Percentiles rank a stretch among this genome's conserved stretches.
Evolutionary conservation across 2,329 filamentous ascomycete genomes (phyloP).

Genomic region (Apiospora hydei): DNA sequence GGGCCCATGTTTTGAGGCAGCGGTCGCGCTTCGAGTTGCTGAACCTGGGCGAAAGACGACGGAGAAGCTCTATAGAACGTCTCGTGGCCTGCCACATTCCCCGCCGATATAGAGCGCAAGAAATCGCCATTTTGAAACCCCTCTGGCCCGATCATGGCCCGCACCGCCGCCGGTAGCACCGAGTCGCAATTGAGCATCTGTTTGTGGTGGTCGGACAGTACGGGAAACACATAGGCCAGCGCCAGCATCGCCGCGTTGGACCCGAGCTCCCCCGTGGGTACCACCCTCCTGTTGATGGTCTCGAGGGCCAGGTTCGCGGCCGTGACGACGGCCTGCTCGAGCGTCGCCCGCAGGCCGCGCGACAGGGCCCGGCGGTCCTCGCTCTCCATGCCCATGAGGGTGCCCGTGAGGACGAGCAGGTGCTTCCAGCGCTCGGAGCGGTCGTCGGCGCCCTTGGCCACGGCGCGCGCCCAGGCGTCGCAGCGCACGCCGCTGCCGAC

Average conservation of each 20-base stretch:
- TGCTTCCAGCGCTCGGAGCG: constrained; percentile 80
- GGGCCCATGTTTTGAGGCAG: constrained; percentile 73
- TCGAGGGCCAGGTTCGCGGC: constrained; percentile 80
- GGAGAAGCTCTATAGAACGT: constrained; percentile 72
- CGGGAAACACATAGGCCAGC: constrained; percentile 78
- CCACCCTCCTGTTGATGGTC: constrained; percentile 37
- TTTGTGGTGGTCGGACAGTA: constrained; percentile 68
- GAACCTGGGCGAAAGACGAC: constrained; percentile 66
- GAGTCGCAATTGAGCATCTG: constrained; percentile 69
- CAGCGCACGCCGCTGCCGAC: constrained; percentile 53
- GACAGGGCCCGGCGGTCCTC: constrained; percentile 70
- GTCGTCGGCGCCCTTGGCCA: constrained; percentile 64
- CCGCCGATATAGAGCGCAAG: constrained; percentile 67
- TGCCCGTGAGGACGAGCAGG: constrained; percentile 78
- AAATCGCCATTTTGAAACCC: constrained; percentile 82
- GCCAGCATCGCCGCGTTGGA: constrained; percentile 69
- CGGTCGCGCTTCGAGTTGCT: constrained; percentile 65
- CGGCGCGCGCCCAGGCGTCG: constrained; percentile 63
- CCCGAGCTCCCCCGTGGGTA: constrained; percentile 45
- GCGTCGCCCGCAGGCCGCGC: constrained; percentile 65
- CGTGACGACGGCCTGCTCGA: constrained; percentile 76
- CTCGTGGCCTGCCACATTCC: constrained; percentile 66
- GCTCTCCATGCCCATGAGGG: constrained; percentile 78
- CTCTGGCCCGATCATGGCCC: constrained; percentile 72
- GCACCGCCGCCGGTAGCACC: constrained; percentile 73